These are phyloP conservation scores for Alternaria arborescens DNA, from an alignment of 2,329 filamentous ascomycete species.

Conservation along the genomic window DNA sequence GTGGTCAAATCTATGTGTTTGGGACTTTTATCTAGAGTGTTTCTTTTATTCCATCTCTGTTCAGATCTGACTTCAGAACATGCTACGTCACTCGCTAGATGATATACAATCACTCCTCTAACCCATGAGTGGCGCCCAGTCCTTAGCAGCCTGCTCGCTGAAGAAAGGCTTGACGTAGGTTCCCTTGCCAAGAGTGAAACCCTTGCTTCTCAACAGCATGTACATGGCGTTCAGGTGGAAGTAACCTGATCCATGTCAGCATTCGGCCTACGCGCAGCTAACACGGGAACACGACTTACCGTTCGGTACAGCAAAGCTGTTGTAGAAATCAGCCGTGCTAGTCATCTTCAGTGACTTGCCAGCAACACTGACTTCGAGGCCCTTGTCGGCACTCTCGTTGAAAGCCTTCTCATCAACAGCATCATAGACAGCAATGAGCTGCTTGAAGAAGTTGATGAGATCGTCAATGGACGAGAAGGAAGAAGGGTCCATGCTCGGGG, in stretches of 20 bases:
- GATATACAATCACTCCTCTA: background rate
- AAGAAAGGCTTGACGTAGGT: conserved; percentile 27
- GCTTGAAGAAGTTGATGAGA: conserved; percentile 33
- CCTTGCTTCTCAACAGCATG: conserved; percentile 31
- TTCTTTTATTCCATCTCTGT: background rate
- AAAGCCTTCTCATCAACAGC: conserved; percentile 27
- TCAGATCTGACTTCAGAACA: background rate
- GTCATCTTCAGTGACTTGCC: conserved; percentile 24
- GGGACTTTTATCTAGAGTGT: background rate
- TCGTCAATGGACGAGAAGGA: conserved; percentile 26
- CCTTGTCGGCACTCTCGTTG: conserved; percentile 29
- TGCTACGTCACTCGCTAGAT: background rate
- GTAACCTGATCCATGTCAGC: conserved; percentile 8
- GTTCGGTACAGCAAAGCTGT: conserved; percentile 30
- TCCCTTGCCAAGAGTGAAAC: conserved; percentile 29
- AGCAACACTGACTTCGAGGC: conserved; percentile 19
- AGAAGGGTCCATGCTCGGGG: conserved; percentile 17
- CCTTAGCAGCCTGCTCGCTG: conserved; percentile 29
- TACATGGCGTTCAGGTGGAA: conserved; percentile 39
- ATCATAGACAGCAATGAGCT: conserved; percentile 19
- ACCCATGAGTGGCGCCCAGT: conserved; percentile 31
- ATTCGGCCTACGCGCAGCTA: background rate
- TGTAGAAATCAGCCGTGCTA: conserved; percentile 23
- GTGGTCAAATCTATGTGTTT: background rate
- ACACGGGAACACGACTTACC: background rate